Conservation (phyloP, 1,284 basidiomycete species). For the Porogramme epimiltina region DNA sequence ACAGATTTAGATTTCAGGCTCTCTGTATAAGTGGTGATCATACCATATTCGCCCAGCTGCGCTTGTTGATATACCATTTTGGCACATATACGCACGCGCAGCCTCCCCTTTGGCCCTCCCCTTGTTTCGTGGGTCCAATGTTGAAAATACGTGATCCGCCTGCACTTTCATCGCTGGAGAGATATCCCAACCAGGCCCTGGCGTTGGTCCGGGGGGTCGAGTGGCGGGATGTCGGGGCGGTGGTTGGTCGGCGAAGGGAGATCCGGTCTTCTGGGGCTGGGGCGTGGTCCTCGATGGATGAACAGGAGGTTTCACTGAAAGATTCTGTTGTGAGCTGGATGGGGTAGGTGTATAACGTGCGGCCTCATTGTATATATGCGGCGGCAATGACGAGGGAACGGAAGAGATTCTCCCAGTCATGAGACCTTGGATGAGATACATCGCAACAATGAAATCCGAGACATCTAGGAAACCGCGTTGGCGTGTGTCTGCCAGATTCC, state of each 20-base stretch:
- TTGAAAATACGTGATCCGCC: conserved; percentile 28
- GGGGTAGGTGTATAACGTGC: conserved; percentile 24
- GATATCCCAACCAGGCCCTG: conserved; percentile 20
- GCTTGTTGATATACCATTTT: conserved; percentile 24
- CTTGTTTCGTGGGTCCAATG: conserved; percentile 24
- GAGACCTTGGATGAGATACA: conserved; percentile 91
- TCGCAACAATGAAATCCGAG: conserved; percentile 92
- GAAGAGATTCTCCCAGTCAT: conserved; percentile 82
- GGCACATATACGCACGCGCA: conserved; percentile 23
- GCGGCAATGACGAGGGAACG: conserved; percentile 80
- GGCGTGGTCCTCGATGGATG: conserved; percentile 7
- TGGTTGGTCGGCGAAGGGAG: conserved; percentile 10
- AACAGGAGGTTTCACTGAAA: conserved; percentile 4
- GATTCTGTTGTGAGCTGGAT: neutral
- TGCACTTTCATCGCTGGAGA: conserved; percentile 19
- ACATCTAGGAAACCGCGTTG: conserved; percentile 87
- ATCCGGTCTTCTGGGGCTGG: neutral
- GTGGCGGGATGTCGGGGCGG: conserved; percentile 15
- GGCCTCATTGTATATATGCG: conserved; percentile 86
- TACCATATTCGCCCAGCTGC: conserved; percentile 27
- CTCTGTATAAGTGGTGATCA: neutral
- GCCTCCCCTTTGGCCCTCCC: conserved; percentile 25
- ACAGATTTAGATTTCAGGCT: neutral
- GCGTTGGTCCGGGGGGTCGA: conserved; percentile 1
- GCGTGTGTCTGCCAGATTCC: conserved; percentile 95